These are phyloP conservation scores for Aspergillus flavus DNA, from an alignment of 2,329 filamentous ascomycete species.

Conservation along the genomic window DNA sequence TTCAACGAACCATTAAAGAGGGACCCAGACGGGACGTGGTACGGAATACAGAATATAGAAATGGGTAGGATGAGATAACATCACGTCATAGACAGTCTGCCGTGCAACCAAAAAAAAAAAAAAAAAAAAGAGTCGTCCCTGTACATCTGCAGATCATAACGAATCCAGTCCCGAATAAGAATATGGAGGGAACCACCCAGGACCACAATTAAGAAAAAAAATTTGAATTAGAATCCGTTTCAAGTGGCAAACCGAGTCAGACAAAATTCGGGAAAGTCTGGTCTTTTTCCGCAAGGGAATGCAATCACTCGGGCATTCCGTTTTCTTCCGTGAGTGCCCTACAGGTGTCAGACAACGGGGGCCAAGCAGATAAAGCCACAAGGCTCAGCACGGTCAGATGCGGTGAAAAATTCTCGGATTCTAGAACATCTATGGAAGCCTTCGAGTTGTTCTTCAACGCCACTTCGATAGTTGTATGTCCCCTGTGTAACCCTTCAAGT, in stretches of 20 bases:
- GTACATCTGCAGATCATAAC: slow-evolving; percentile 2
- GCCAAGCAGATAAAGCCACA: slow-evolving; percentile 1
- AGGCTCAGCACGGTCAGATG: neutral
- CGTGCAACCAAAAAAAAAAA: neutral
- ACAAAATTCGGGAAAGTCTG: neutral
- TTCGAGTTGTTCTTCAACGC: neutral
- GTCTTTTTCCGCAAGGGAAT: neutral
- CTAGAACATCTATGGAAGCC: slow-evolving; percentile 4
- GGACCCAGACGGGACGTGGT: neutral
- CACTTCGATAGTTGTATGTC: neutral
- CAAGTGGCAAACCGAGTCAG: slow-evolving; percentile 1
- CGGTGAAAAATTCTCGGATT: slow-evolving; percentile 2
- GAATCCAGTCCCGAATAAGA: neutral
- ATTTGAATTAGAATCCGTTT: neutral
- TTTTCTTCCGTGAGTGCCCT: neutral
- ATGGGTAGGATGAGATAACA: neutral
- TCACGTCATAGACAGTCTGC: neutral
- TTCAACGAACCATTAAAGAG: neutral
- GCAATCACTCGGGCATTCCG: neutral
- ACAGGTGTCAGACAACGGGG: neutral
- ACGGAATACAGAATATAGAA: neutral
- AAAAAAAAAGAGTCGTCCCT: neutral
- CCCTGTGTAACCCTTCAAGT: too few relatives aligned
- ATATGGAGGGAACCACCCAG: neutral
- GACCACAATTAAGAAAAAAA: neutral